phyloP scores from a whole-genome alignment of 768 basidiomycete species.

The Ramaria rubella region DNA sequence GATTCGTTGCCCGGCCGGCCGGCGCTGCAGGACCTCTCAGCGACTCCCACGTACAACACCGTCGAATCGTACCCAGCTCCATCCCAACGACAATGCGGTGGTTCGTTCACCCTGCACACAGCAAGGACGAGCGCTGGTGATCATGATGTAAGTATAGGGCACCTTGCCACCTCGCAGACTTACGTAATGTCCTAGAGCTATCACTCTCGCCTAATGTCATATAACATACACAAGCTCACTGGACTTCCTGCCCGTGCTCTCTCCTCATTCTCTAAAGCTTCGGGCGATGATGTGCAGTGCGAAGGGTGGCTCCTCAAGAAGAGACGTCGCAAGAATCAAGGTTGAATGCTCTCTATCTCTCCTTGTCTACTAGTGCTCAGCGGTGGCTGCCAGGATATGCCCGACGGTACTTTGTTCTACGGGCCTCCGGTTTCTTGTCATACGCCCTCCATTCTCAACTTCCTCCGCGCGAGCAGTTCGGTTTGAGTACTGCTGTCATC shows the following conservation, averaged over 20 bases:
- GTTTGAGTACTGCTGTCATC: constrained; percentile 60
- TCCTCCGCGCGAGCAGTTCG: constrained; percentile 63
- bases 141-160: no score
- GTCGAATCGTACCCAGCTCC: no score
- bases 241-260: not conserved
- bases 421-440: constrained; percentile 59
- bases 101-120: no score
- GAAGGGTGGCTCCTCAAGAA: constrained; percentile 87
- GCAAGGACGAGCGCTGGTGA: no score
- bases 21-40: no score
- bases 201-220: not conserved
- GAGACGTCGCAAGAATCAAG: constrained; percentile 83
- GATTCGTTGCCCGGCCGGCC: no score
- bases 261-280: not conserved
- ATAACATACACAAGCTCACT: not conserved
- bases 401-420: constrained; percentile 70
- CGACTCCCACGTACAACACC: no score
- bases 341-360: constrained; percentile 28
- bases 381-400: constrained; percentile 77
- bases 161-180: no score
- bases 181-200: no score
- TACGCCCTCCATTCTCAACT: constrained; percentile 72
- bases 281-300: constrained; percentile 31
- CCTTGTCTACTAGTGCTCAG: not conserved
- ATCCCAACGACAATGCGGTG: no score